Conservation (phyloP, 371 early-diverging fungal species). For the Lichtheimia ramosa region DNA sequence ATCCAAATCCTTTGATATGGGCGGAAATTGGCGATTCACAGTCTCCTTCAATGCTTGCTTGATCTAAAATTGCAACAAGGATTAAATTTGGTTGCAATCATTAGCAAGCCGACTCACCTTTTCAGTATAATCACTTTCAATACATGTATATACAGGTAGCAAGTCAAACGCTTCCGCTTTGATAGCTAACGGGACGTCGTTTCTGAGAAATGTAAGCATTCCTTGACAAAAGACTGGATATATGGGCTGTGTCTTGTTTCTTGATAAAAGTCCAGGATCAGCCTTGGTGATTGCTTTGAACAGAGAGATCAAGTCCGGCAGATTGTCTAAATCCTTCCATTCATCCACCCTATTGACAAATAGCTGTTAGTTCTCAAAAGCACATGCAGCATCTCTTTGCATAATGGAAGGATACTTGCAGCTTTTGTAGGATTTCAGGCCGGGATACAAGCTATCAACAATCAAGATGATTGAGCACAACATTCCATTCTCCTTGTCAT, state of each 20-base stretch:
- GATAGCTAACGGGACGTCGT: slow-evolving; percentile 15
- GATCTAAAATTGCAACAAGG: slow-evolving; percentile 20
- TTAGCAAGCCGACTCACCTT: not conserved
- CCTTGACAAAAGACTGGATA: slow-evolving; percentile 22
- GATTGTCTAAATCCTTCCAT: slow-evolving; percentile 25
- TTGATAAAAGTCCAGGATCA: slow-evolving; percentile 45
- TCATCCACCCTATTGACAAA: slow-evolving; percentile 27
- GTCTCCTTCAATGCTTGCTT: slow-evolving; percentile 26
- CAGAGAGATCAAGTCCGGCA: slow-evolving; percentile 27
- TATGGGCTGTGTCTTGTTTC: slow-evolving; percentile 26
- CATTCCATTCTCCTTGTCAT: too few relatives aligned
- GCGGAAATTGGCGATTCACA: slow-evolving; percentile 51
- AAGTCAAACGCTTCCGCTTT: slow-evolving; percentile 32
- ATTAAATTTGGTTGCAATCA: not conserved
- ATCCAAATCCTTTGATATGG: slow-evolving; percentile 42
- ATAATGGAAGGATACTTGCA: slow-evolving; percentile 35
- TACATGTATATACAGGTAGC: slow-evolving; percentile 31
- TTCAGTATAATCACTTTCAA: slow-evolving; percentile 20
- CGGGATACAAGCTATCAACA: not conserved
- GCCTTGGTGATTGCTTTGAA: slow-evolving; percentile 46
- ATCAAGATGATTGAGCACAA: too few relatives aligned
- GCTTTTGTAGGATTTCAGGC: not conserved
- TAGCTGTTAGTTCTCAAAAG: too few relatives aligned
- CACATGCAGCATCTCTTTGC: too few relatives aligned
- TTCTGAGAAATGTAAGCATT: slow-evolving; percentile 16